Conservation (phyloP, 2,329 filamentous ascomycete species). For the Cryphonectria nitschkei region DNA sequence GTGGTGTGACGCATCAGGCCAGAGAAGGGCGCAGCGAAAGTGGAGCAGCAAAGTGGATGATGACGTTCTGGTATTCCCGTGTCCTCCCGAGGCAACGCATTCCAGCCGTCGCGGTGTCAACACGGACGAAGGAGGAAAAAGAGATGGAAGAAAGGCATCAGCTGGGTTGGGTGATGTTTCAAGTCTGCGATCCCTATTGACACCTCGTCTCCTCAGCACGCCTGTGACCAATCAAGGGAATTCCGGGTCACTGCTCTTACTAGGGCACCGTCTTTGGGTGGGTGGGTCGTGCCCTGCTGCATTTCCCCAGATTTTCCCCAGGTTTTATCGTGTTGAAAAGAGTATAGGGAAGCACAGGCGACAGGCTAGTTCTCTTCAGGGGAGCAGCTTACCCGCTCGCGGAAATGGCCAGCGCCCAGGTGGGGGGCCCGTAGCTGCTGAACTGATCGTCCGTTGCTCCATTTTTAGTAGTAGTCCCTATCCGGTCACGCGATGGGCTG, state of each 20-base stretch:
- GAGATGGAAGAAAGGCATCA: not conserved
- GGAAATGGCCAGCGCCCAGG: not conserved
- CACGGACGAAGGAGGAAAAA: not conserved
- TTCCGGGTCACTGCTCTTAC: not conserved
- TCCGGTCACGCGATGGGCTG: constrained; percentile 28
- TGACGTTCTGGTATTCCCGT: constrained; percentile 19
- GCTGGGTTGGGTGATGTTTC: not conserved
- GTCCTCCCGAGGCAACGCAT: constrained; percentile 9
- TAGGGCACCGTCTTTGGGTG: not conserved
- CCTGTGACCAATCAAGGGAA: constrained; percentile 1
- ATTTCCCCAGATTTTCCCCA: constrained; percentile 30
- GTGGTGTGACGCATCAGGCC: constrained; percentile 27
- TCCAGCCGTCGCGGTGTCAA: not conserved
- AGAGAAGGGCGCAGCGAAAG: constrained; percentile 25
- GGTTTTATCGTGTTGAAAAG: not conserved
- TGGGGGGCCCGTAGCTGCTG: constrained; percentile 14
- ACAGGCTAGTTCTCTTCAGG: not conserved
- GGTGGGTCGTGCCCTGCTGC: constrained; percentile 19
- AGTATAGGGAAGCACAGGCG: not conserved
- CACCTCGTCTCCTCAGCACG: not conserved
- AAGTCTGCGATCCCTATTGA: not conserved
- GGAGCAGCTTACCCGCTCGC: not conserved
- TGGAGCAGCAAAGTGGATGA: constrained; percentile 20
- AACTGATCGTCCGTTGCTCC: constrained; percentile 11
- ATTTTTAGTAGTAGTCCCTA: not conserved